phyloP scores from a whole-genome alignment of 768 basidiomycete genomes.

The Naganishia friedmannii region DNA sequence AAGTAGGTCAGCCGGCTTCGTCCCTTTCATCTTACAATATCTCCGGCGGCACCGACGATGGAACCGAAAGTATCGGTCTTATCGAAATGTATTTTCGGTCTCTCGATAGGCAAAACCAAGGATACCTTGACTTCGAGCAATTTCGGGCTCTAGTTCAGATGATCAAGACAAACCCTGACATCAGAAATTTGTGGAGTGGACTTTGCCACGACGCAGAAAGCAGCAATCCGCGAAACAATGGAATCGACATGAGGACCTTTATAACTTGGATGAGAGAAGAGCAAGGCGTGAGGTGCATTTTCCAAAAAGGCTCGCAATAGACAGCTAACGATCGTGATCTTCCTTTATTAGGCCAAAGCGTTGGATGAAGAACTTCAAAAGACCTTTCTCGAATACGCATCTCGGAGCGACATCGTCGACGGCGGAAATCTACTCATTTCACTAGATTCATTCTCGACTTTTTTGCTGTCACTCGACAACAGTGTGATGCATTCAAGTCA shows the following conservation, averaged over 20 bases:
- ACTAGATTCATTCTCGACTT: conserved; percentile 59
- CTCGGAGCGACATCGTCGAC: background rate
- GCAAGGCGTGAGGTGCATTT: background rate
- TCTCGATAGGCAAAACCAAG: conserved; percentile 13
- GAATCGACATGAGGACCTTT: background rate
- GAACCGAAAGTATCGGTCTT: background rate
- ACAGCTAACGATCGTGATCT: background rate
- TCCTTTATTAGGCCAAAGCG: background rate
- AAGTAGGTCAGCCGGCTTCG: conserved; percentile 50
- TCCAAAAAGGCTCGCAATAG: too few relatives aligned
- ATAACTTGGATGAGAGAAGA: background rate
- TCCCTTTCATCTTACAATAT: conserved; percentile 55
- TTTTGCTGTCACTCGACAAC: conserved; percentile 78
- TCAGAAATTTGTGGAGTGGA: conserved; percentile 3
- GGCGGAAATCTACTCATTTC: conserved; percentile 3
- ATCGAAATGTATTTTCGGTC: conserved; percentile 19
- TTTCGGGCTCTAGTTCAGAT: conserved; percentile 25
- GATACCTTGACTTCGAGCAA: conserved; percentile 18
- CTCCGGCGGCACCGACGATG: conserved; percentile 48
- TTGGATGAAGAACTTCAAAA: background rate
- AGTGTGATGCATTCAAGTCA: conserved; percentile 61
- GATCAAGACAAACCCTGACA: conserved; percentile 21
- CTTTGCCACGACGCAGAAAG: background rate
- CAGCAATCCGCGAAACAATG: background rate
- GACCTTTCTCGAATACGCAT: background rate